Base-by-base conservation (phyloP, 805 yeast species). In the Candida sithepensis region DNA sequence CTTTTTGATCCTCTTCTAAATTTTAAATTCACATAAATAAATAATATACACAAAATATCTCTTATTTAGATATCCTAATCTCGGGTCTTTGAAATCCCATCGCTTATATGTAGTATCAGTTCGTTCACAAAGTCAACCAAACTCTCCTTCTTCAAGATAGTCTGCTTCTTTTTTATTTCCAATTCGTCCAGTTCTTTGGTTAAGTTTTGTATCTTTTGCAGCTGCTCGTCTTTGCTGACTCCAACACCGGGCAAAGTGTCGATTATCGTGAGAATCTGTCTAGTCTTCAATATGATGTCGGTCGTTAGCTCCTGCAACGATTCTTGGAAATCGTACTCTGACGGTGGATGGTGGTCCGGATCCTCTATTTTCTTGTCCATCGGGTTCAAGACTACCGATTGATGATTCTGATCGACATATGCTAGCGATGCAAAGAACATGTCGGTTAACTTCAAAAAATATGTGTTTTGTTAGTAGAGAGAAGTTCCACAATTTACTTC, bases 201-300 rank as follows among this genome's bases (percentile, higher is more conserved):
- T 41, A 94, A 69, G 13, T 70, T 72, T 43, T 75, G 77, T 16
- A 92, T 86, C 49, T 76, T 75, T 23, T 69, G 67, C 62, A 90
- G 63, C 65, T 91, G 98, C 46, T 80, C 84, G 40, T 75, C 78
- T 21, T 87, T 85, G 1, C 91, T 80, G 1, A 85, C 91, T 8
- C 95, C 97, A 2, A 89, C 88, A 12, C 97, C 98, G 0, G 99
- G 99, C 39, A 92, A 70, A 2, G 96, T 81, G 60, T 88, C 95
- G 36, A 92, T 90, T 23, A 92, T 77, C 58, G 87, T 82, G 36
- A 88, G 78, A 14, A 92, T 86, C 64, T 94, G 98, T 57, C 95
- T 78, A 4, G 95, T 80, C 60, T 91, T 91, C 48, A 89, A 67
- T 22, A 91, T 87, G 8, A 92, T 77, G 61, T 92, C 99, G 0